Conservation (phyloP, 1,284 basidiomycete species). For the Irpex sp. region DNA sequence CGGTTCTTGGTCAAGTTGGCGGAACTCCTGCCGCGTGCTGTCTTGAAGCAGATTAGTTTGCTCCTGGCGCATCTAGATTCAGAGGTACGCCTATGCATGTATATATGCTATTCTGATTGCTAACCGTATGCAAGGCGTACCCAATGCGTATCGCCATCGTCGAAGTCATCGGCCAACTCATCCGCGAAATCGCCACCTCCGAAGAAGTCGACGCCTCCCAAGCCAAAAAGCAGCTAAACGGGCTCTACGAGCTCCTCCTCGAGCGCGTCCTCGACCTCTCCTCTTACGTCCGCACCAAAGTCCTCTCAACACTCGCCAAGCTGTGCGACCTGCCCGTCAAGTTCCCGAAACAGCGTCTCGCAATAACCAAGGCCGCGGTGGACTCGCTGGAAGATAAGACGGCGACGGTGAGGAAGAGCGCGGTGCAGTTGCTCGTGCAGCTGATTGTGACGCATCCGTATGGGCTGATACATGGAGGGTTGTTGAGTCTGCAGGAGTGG, state of each 20-base stretch:
- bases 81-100: slow-evolving; percentile 53
- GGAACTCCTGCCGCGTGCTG: slow-evolving; percentile 79
- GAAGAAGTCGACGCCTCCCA: slow-evolving; percentile 51
- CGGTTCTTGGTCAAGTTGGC: slow-evolving; percentile 81
- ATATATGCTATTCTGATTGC: neutral
- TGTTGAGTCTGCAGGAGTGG: slow-evolving; percentile 73
- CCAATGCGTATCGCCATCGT: slow-evolving; percentile 93
- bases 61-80: slow-evolving; percentile 86
- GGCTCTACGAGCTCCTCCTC: slow-evolving; percentile 79
- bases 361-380: slow-evolving; percentile 72
- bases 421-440: slow-evolving; percentile 73
- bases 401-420: slow-evolving; percentile 80
- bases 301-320: slow-evolving; percentile 72
- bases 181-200: slow-evolving; percentile 66
- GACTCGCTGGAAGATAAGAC: slow-evolving; percentile 89
- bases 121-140: slow-evolving; percentile 60
- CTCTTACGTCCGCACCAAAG: slow-evolving; percentile 88
- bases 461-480: slow-evolving; percentile 79
- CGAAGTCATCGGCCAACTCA: slow-evolving; percentile 79
- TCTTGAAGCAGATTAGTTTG: slow-evolving; percentile 88
- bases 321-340: slow-evolving; percentile 72
- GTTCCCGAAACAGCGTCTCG: slow-evolving; percentile 83
- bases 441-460: slow-evolving; percentile 90
- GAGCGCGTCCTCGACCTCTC: slow-evolving; percentile 87
- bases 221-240: slow-evolving; percentile 78